phyloP scores from a whole-genome alignment of 345 rosid species.

The Syzygium oleosum region DNA sequence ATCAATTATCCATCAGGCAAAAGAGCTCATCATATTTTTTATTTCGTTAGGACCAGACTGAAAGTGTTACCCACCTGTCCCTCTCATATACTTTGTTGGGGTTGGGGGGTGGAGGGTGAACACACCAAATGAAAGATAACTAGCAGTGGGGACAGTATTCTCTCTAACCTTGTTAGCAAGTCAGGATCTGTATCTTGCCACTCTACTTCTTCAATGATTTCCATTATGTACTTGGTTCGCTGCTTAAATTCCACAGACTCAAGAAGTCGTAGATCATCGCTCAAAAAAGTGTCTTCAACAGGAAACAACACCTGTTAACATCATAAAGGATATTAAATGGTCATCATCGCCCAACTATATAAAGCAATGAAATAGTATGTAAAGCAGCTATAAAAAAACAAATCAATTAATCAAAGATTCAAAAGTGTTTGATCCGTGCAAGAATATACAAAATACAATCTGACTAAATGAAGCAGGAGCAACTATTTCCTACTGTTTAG shows the following conservation, averaged over 20 bases:
- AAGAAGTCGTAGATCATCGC: constrained; percentile 78
- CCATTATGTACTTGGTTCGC: constrained; percentile 63
- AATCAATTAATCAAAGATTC: neutral
- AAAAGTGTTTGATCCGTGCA: neutral
- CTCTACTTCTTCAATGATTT: constrained; percentile 72
- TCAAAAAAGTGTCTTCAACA: constrained; percentile 55
- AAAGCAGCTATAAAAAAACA: neutral
- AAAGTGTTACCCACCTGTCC: neutral
- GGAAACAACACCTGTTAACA: constrained; percentile 41
- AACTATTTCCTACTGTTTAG: neutral
- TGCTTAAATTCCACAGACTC: constrained; percentile 87
- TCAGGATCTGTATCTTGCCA: constrained; percentile 88
- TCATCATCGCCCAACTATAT: neutral
- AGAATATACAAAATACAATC: neutral
- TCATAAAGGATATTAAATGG: neutral
- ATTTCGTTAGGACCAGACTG: neutral
- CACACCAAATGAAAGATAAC: neutral
- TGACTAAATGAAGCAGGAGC: neutral
- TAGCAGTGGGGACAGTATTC: constrained; percentile 1
- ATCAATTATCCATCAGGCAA: neutral
- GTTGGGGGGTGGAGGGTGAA: neutral
- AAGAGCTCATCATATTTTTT: neutral
- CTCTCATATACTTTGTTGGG: neutral
- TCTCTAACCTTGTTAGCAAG: constrained; percentile 68
- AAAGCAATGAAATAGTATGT: neutral